phyloP scores from a whole-genome alignment of 2,329 filamentous ascomycete genomes.

The Sordariomycetes sp. region DNA sequence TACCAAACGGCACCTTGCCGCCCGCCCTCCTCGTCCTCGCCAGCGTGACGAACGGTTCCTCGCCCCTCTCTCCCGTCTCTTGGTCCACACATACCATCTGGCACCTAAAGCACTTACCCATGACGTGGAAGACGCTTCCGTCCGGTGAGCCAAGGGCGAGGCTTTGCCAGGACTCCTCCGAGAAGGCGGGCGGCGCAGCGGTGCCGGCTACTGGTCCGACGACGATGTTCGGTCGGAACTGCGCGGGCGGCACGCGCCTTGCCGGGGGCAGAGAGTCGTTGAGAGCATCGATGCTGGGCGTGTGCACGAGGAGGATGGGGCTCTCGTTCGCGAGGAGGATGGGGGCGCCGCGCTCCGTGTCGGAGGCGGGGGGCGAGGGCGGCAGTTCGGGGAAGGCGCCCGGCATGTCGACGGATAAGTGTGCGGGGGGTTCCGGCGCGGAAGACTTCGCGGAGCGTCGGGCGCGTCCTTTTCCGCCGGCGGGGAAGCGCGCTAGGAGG shows the following conservation, averaged over 20 bases:
- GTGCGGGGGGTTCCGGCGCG: conserved; percentile 36
- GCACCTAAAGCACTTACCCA: conserved; percentile 78
- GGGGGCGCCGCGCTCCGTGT: conserved; percentile 26
- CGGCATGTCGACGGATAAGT: conserved; percentile 22
- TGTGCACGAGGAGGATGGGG: conserved; percentile 75
- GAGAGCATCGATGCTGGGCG: conserved; percentile 63
- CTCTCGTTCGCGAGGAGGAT: conserved; percentile 88
- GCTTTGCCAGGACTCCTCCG: conserved; percentile 48
- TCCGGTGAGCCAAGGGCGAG: conserved; percentile 30
- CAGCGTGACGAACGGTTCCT: conserved; percentile 81
- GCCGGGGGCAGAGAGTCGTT: conserved; percentile 55
- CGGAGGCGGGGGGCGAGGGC: conserved; percentile 42
- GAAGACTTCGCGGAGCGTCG: conserved; percentile 61
- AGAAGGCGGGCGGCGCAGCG: conserved; percentile 45
- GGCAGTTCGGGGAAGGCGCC: conserved; percentile 38
- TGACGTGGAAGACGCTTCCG: conserved; percentile 47
- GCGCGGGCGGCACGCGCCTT: conserved; percentile 53
- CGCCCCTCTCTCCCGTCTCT: conserved; percentile 58
- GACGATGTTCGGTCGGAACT: conserved; percentile 84
- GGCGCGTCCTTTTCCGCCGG: conserved; percentile 43
- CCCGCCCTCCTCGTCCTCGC: conserved; percentile 74
- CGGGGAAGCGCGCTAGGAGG: conserved; percentile 70
- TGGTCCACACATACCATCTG: conserved; percentile 97
- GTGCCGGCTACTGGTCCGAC: conserved; percentile 31
- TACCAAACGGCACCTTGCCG: conserved; percentile 81